Evolutionary conservation across 805 yeast species (phyloP), one percentile per base, ranked within the genome.

Genomic region (Naumovozyma baii): DNA sequence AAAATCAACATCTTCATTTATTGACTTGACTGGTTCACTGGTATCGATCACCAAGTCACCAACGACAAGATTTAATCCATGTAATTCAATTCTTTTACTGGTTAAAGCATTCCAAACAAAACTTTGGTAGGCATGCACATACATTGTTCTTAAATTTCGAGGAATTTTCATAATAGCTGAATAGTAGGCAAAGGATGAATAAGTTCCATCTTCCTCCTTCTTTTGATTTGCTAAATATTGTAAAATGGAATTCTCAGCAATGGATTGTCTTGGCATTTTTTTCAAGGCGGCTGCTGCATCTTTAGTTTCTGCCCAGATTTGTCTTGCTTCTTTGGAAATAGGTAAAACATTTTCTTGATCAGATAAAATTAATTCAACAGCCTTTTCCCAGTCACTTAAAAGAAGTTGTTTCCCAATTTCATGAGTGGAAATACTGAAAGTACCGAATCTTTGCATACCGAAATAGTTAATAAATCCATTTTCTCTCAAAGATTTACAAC

Each of bases 371-470:
- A 88, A 64, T 39, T 84, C 83, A 4, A 72, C 90, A 1, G 94
- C 96, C 12, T 67, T 70, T 50, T 81, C 73, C 87, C 94, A 92
- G 41, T 87, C 78, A 28, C 74, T 76, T 36, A 75, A 69, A 37
- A 92, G 64, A 19, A 90, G 68, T 45, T 71, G 71, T 45, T 74
- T 75, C 36, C 99, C 99, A 39, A 88, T 69, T 22, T 71, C 73
- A 61, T 92, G 96, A 0, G 98, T 88, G 2, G 97, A 85, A 20
- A 87, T 71, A 10, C 96, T 83, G 55, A 86, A 90, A 0, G 98
- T 88, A 20, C 99, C 99, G 59, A 92, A 92, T 55, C 99, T 70
- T 67, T 92, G 99, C 88, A 92, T 81, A n/a, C 99, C 99, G 59
- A 74, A 92, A 57, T 92, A 92, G 61, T 92, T 92, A 47, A 92